Conservation (phyloP, 768 basidiomycete species). For the Nidula microcarpa region DNA sequence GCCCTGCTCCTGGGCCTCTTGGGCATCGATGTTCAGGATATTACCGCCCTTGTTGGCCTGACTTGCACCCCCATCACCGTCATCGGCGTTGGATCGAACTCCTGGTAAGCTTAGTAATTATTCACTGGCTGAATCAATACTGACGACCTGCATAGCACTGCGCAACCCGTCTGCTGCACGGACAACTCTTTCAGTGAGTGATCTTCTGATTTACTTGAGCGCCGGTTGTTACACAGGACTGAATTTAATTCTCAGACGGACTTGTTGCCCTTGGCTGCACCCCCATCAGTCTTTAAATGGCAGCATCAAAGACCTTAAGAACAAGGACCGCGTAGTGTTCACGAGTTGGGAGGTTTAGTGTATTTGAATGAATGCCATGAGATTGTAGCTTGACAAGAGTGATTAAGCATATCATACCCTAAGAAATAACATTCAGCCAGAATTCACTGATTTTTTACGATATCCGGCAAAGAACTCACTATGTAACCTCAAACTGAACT, state of each 20-base stretch:
- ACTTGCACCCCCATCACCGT: constrained; percentile 1
- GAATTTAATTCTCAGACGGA: neutral
- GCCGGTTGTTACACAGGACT: neutral
- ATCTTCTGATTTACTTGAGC: neutral
- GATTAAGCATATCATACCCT: too few relatives aligned
- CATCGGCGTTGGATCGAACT: neutral
- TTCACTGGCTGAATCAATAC: neutral
- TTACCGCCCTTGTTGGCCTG: neutral
- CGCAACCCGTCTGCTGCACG: constrained; percentile 2
- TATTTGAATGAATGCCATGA: too few relatives aligned
- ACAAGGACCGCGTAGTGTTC: neutral
- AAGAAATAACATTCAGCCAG: too few relatives aligned
- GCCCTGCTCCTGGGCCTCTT: neutral
- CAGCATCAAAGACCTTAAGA: neutral
- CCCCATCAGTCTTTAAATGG: neutral
- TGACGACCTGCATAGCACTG: neutral
- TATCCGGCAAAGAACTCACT: too few relatives aligned
- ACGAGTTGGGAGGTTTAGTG: neutral
- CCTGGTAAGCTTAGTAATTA: neutral
- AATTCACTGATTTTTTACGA: too few relatives aligned
- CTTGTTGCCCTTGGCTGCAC: neutral
- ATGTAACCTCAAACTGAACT: too few relatives aligned
- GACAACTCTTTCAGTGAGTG: constrained; percentile 1
- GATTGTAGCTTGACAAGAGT: too few relatives aligned
- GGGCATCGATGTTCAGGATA: neutral